Evolutionary conservation across 2,329 filamentous ascomycete genomes (phyloP).

Genomic region (Xylaria sp.): DNA sequence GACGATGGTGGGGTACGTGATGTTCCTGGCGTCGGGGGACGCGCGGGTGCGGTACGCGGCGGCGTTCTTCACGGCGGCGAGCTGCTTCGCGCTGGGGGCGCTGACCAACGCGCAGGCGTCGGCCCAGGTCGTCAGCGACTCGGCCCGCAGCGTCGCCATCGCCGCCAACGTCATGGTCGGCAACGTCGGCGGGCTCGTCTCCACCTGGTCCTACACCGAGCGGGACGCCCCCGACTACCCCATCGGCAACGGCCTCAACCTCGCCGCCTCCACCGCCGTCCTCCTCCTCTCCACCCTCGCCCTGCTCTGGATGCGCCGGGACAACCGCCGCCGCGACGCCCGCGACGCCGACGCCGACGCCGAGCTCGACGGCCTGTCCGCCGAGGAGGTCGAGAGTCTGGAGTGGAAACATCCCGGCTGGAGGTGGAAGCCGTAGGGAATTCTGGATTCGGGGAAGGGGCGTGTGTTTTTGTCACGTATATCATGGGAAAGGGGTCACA

Average conservation of each 20-base stretch:
- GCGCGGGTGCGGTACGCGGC: conserved; percentile 65
- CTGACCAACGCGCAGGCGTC: conserved; percentile 69
- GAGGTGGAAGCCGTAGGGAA: conserved; percentile 56
- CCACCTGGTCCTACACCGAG: conserved; percentile 66
- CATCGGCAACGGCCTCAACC: conserved; percentile 72
- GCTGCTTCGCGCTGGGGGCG: conserved; percentile 65
- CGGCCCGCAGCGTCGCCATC: conserved; percentile 67
- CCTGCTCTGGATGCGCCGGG: conserved; percentile 60
- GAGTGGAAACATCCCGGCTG: conserved; percentile 66
- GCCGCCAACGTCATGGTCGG: conserved; percentile 72
- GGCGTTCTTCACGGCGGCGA: conserved; percentile 68
- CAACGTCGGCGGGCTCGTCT: conserved; percentile 70
- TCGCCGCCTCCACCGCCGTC: conserved; percentile 58
- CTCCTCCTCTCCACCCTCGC: conserved; percentile 52
- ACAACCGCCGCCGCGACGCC: conserved; percentile 62
- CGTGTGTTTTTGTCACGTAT: too few species aligned
- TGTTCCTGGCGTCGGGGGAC: conserved; percentile 64
- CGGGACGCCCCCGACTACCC: conserved; percentile 67
- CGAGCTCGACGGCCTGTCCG: conserved; percentile 54
- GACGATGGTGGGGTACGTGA: conserved; percentile 70
- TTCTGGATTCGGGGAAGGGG: too few species aligned
- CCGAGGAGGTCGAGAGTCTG: conserved; percentile 55
- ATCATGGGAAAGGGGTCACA: too few species aligned
- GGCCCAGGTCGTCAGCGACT: conserved; percentile 73
- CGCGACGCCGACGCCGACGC: conserved; percentile 49